Conservation (phyloP, 306 rosid species). For the Cicer chorassanicum region DNA sequence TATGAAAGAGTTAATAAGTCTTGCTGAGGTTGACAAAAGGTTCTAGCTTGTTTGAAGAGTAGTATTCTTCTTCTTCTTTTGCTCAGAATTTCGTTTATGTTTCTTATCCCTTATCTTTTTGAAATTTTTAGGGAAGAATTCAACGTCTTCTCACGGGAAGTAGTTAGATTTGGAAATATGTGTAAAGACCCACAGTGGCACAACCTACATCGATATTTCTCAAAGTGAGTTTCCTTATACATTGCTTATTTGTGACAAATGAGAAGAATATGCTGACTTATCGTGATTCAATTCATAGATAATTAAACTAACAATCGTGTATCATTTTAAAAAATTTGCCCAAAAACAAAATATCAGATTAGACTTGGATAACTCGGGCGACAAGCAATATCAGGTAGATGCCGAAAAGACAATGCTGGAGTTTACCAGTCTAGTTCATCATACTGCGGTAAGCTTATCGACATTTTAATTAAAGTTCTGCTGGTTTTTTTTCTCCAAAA, state of each 20-base stretch:
- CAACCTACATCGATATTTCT: slow-evolving; percentile 73
- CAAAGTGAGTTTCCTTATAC: slow-evolving; percentile 55
- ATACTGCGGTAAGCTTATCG: slow-evolving; percentile 74
- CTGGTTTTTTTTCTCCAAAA: slow-evolving; percentile 13
- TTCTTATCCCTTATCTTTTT: slow-evolving; percentile 37
- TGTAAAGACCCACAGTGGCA: slow-evolving; percentile 98
- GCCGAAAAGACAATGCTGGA: slow-evolving; percentile 76
- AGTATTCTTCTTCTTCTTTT: slow-evolving; percentile 31
- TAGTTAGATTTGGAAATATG: slow-evolving; percentile 79
- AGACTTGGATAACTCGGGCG: slow-evolving; percentile 57
- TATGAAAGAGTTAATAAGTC: slow-evolving; percentile 65
- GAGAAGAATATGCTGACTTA: slow-evolving; percentile 22
- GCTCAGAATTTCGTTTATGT: slow-evolving; percentile 22
- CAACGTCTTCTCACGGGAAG: slow-evolving; percentile 70
- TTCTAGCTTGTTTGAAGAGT: slow-evolving; percentile 47
- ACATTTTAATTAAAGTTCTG: slow-evolving; percentile 35
- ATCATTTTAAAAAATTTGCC: slow-evolving; percentile 13
- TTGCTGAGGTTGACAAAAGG: slow-evolving; percentile 96
- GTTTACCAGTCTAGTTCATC: slow-evolving; percentile 65
- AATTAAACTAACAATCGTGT: slow-evolving; percentile 17
- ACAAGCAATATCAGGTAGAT: slow-evolving; percentile 54
- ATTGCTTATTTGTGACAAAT: slow-evolving; percentile 29
- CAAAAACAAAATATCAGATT: slow-evolving; percentile 57
- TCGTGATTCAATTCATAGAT: slow-evolving; percentile 40
- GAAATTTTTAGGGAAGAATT: slow-evolving; percentile 72